A percentile compares a stretch with the other conserved stretches of the same genome.
These are phyloP conservation scores for Emiliania huxleyi DNA, from an alignment of 78 protist species.

Conservation along the genomic window DNA sequence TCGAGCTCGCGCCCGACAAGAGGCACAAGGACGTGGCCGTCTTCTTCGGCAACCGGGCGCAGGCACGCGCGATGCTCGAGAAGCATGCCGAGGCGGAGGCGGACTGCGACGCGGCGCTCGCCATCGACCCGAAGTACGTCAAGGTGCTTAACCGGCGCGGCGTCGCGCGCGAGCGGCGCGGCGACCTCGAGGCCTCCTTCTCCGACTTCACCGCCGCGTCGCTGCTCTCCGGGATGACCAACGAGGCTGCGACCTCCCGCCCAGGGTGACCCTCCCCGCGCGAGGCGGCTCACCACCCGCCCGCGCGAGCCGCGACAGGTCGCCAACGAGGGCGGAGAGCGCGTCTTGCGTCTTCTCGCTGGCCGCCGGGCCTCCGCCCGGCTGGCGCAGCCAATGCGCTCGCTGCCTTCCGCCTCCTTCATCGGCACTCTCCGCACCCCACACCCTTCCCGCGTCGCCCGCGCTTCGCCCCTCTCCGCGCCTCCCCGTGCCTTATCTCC, in stretches of 20 bases:
- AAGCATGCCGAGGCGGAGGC: too few relatives aligned
- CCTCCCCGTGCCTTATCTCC: too few relatives aligned
- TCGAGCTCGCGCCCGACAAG: neutral
- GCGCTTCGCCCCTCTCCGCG: too few relatives aligned
- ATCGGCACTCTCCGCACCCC: neutral
- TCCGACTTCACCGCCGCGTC: neutral
- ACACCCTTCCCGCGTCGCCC: too few relatives aligned
- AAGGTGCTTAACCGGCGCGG: neutral
- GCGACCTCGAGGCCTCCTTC: neutral
- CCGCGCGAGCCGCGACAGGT: too few relatives aligned
- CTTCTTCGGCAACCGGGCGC: conserved; percentile 15
- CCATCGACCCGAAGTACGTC: neutral
- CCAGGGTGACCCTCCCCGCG: too few relatives aligned
- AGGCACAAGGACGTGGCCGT: neutral
- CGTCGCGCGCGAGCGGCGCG: neutral
- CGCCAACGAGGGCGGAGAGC: neutral
- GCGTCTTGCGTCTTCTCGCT: neutral
- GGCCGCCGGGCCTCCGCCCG: neutral
- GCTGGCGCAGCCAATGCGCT: too few relatives aligned
- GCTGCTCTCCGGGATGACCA: neutral
- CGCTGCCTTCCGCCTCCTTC: neutral
- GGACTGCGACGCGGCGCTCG: conserved; percentile 21
- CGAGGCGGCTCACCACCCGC: too few relatives aligned
- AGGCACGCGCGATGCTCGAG: neutral
- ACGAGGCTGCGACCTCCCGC: neutral